Conservation (phyloP, 2,329 filamentous ascomycete genomes). For the Aspergillus sclerotialis region DNA sequence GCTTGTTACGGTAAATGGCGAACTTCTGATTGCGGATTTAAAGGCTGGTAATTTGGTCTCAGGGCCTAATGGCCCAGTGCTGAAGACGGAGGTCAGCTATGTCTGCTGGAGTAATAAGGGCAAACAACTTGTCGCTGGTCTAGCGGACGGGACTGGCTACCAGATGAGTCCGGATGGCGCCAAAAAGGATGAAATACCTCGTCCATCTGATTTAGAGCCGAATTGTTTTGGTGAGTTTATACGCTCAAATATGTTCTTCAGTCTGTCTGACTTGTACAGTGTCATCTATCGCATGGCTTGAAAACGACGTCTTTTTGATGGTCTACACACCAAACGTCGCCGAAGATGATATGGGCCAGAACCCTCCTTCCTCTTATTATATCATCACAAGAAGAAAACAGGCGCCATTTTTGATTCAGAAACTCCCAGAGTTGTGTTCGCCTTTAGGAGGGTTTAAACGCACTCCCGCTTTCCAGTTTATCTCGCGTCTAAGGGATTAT, state of each 20-base stretch:
- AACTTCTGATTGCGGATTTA: conserved; percentile 77
- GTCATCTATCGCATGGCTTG: conserved; percentile 78
- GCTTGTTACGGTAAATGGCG: conserved; percentile 70
- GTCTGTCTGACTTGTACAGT: conserved; percentile 40
- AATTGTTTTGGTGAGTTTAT: conserved; percentile 58
- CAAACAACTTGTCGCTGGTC: conserved; percentile 84
- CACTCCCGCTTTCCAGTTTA: conserved; percentile 66
- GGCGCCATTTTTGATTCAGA: conserved; percentile 63
- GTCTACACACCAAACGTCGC: conserved; percentile 62
- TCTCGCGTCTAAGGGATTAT: conserved; percentile 72
- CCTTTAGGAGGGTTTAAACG: conserved; percentile 58
- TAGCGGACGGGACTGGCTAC: conserved; percentile 68
- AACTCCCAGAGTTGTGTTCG: conserved; percentile 65
- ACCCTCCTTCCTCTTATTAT: conserved; percentile 66
- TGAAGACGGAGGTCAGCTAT: conserved; percentile 72
- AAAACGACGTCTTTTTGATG: conserved; percentile 76
- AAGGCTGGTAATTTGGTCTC: conserved; percentile 55
- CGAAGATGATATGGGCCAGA: conserved; percentile 45
- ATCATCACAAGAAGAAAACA: conserved; percentile 63
- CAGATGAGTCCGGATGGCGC: conserved; percentile 80
- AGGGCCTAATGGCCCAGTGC: conserved; percentile 55
- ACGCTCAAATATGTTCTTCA: background rate
- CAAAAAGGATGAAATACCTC: conserved; percentile 70
- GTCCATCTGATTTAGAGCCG: conserved; percentile 59
- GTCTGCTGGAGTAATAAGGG: conserved; percentile 88